Conservation (phyloP, 805 yeast genomes). For the Wickerhamomyces subpelliculosus region DNA sequence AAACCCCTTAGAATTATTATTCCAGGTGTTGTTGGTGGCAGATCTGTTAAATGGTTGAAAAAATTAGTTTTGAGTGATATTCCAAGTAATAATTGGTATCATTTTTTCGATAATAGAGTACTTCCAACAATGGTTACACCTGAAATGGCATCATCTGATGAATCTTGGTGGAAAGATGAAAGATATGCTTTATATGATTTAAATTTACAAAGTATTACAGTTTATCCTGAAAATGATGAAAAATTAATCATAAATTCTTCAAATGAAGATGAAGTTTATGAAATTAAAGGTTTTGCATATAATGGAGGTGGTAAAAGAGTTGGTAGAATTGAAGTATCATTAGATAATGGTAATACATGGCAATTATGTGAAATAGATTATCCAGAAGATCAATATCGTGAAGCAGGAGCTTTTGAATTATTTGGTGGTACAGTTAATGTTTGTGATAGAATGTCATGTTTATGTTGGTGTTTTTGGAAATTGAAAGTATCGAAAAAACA, state of each 20-base stretch:
- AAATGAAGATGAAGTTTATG: constrained; percentile 11
- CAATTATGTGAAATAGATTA: constrained; percentile 22
- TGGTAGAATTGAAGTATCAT: constrained; percentile 27
- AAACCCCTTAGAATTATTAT: constrained; percentile 27
- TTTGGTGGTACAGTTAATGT: constrained; percentile 29
- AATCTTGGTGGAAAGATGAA: constrained; percentile 31
- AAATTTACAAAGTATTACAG: constrained; percentile 27
- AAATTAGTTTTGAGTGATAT: constrained; percentile 22
- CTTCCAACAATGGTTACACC: constrained; percentile 30
- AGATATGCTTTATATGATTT: constrained; percentile 29
- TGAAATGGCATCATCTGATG: constrained; percentile 24
- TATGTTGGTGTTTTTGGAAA: constrained; percentile 32
- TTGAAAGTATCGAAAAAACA: constrained; percentile 16
- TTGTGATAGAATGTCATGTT: constrained; percentile 24
- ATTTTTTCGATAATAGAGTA: constrained; percentile 29
- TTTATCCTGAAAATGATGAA: constrained; percentile 25
- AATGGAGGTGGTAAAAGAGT: constrained; percentile 30
- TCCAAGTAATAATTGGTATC: constrained; percentile 31
- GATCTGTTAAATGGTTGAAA: constrained; percentile 32
- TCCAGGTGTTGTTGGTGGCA: constrained; percentile 34
- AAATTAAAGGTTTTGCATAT: constrained; percentile 27
- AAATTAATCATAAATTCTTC: constrained; percentile 7
- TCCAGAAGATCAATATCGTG: constrained; percentile 27
- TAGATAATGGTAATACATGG: constrained; percentile 28
- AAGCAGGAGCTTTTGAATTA: constrained; percentile 23